Percentiles rank a stretch among this genome's conserved stretches.
phyloP scores from a whole-genome alignment of 2,329 filamentous ascomycete genomes.

The Tolypocladium guangdongense region DNA sequence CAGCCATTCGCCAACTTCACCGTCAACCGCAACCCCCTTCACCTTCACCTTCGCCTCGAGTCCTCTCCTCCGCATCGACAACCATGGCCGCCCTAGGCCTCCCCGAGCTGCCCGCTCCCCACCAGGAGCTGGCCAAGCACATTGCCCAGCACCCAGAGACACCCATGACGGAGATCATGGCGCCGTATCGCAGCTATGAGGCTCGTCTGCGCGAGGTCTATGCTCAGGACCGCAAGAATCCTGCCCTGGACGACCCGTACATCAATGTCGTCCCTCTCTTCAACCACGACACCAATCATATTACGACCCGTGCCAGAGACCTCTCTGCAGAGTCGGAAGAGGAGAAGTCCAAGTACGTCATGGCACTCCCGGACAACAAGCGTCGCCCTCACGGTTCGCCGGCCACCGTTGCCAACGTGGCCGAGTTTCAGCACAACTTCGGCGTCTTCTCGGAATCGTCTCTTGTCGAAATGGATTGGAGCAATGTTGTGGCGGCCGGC shows the following conservation, averaged over 20 bases:
- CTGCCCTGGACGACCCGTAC: conserved; percentile 41
- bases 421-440: conserved; percentile 71
- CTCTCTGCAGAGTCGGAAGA: conserved; percentile 44
- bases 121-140: conserved; percentile 36
- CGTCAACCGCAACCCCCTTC: neutral
- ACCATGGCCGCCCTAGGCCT: conserved; percentile 26
- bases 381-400: conserved; percentile 52
- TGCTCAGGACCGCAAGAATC: conserved; percentile 54
- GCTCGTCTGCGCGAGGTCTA: conserved; percentile 54
- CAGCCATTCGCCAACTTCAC: neutral
- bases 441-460: conserved; percentile 72
- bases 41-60: neutral
- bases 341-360: conserved; percentile 57
- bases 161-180: conserved; percentile 45
- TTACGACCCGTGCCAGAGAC: conserved; percentile 53
- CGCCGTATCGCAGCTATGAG: conserved; percentile 59
- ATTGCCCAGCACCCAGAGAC: conserved; percentile 42
- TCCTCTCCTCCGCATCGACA: conserved; percentile 3
- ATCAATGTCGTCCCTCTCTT: conserved; percentile 60
- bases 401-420: conserved; percentile 55
- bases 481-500: conserved; percentile 70
- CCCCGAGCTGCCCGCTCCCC: conserved; percentile 35
- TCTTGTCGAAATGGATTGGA: conserved; percentile 67
- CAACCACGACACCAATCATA: conserved; percentile 38
- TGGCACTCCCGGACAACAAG: conserved; percentile 51